Evolutionary conservation across 2,329 filamentous ascomycete species (phyloP), one percentile per base, ranked within the genome.

Genomic region (Myotisia sp.): DNA sequence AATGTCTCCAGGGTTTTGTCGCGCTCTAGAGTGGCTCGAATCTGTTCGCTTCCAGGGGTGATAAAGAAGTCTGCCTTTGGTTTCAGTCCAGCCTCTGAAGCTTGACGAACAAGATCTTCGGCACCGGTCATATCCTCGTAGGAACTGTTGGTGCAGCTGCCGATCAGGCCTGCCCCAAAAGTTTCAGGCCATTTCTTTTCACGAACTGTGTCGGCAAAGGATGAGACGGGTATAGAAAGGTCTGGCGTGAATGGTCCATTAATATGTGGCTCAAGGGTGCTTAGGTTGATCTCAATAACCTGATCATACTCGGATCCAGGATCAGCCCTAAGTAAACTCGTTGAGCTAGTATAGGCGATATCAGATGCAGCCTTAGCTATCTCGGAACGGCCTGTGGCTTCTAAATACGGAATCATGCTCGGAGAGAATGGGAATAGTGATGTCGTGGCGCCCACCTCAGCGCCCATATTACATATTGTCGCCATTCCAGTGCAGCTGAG

Each of bases 51-150:
- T 26, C 90, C 90, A 2, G 90, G 90, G 0, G 90, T 94, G 52
- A 98, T 81, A 62, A 92, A 94, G 62, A 98, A 94, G 52, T 86
- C 80, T 2, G 83, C 75, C 49, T 79, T 83, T 24, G 90, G 85
- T 63, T 84, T 82, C 40, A 98, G 67, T 10, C 90, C 90, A n/a
- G 85, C 90, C 39, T 77, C 75, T 34, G 77, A 71, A 6, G 90
- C 90, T 58, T 94, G 86, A 58, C 87, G 86, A 38, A 95, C 83
- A 37, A 98, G 73, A 52, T 85, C 76, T 61, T 94, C 87, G 9
- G 86, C 83, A 41, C 87, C 79, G 22, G 86, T 92, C 90, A 98
- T 98, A 55, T 98, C 90, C 61, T 94, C 80, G 58, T 95, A 98
- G 2, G 90, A 95, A 57, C 83, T 92, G 70, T 98, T 98, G 33